Evolutionary conservation across 495 filamentous ascomycete genomes (phyloP).

Genomic region (Penicillium parvum): DNA sequence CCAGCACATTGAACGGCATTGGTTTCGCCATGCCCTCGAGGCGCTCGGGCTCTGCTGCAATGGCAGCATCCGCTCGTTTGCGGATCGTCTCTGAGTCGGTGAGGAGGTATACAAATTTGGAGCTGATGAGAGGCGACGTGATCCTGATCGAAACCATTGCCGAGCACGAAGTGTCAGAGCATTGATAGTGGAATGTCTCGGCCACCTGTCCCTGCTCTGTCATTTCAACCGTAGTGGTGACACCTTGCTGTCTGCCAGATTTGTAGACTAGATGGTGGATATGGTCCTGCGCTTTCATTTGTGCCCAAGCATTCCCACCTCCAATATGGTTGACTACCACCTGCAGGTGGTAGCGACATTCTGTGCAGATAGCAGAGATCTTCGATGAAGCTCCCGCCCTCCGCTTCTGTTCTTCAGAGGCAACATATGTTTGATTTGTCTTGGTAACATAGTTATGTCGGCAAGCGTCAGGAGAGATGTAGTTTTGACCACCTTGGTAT

Average conservation of each 20-base stretch:
- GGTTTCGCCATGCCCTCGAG: constrained; percentile 50
- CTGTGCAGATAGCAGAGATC: constrained; percentile 51
- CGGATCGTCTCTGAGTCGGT: constrained; percentile 51
- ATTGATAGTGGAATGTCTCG: constrained; percentile 52
- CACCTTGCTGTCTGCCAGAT: constrained; percentile 30
- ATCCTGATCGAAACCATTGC: constrained; percentile 53
- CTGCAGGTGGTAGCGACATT: constrained; percentile 54
- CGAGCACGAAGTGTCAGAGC: constrained; percentile 54
- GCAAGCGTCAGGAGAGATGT: constrained; percentile 45
- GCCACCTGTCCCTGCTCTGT: constrained; percentile 32
- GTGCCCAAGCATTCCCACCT: constrained; percentile 11
- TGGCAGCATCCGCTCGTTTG: constrained; percentile 48
- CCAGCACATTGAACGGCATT: constrained; percentile 46
- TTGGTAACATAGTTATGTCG: constrained; percentile 54
- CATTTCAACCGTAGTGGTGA: constrained; percentile 18
- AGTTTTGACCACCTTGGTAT: constrained; percentile 24
- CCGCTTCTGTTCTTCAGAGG: constrained; percentile 32
- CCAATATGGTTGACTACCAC: constrained; percentile 41
- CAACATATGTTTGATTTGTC: constrained; percentile 45
- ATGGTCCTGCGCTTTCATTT: constrained; percentile 22
- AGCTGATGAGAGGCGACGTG: constrained; percentile 47
- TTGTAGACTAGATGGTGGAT: constrained; percentile 47
- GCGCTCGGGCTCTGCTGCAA: constrained; percentile 52
- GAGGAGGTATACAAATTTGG: constrained; percentile 49
- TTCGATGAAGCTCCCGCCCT: constrained; percentile 41